Conservation (phyloP, 2,329 filamentous ascomycete genomes). For the Hymenoscyphus salicellus region DNA sequence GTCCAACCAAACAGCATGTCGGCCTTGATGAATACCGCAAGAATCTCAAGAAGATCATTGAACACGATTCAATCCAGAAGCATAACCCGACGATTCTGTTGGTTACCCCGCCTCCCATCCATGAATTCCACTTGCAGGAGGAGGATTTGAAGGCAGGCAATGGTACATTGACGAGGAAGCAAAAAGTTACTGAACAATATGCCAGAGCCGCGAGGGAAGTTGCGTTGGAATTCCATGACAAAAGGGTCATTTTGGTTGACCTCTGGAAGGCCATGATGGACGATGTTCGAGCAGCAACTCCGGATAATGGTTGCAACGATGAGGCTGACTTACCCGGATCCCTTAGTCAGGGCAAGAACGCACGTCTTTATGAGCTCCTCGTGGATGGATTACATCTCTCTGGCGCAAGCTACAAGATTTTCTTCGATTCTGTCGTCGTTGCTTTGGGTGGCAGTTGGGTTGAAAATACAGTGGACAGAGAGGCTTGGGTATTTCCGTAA, state of each 20-base stretch:
- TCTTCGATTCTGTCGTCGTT: constrained; percentile 27
- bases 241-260: constrained; percentile 63
- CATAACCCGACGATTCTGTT: constrained; percentile 74
- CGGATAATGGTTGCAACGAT: constrained; percentile 13
- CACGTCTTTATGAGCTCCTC: constrained; percentile 24
- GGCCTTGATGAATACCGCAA: constrained; percentile 69
- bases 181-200: constrained; percentile 59
- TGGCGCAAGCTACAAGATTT: constrained; percentile 32
- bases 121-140: constrained; percentile 47
- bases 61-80: constrained; percentile 64
- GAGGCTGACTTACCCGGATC: constrained; percentile 21
- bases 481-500: constrained; percentile 32
- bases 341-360: constrained; percentile 19
- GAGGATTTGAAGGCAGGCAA: constrained; percentile 33
- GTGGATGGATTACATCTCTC: constrained; percentile 35
- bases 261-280: constrained; percentile 77
- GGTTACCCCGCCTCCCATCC: constrained; percentile 77
- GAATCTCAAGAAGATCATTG: constrained; percentile 70
- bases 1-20: constrained; percentile 69
- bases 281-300: constrained; percentile 58
- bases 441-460: constrained; percentile 27
- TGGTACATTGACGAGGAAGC: constrained; percentile 52
- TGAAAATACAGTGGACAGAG: constrained; percentile 20
- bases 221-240: constrained; percentile 32
- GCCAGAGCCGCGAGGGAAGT: constrained; percentile 56